Percentiles rank a stretch among this genome's conserved stretches.
These are phyloP conservation scores for Eucalyptus microcorys DNA, from an alignment of 345 rosid genomes.

Conservation along the genomic window DNA sequence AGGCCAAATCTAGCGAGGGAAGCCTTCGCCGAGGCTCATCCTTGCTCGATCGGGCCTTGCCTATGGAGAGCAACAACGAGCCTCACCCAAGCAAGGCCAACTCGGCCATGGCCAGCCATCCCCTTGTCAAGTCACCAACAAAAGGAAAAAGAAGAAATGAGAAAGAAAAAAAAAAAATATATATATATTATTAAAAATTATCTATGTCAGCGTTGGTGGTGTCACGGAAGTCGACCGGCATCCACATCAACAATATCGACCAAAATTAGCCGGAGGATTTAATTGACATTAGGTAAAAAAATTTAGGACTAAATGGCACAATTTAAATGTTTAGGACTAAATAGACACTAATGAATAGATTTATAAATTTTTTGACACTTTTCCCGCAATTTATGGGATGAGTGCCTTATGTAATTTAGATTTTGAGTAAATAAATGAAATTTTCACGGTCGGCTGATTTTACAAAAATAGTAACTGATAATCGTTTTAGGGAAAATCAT, in stretches of 20 bases:
- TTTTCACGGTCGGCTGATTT: neutral
- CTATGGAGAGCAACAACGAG: too few relatives aligned
- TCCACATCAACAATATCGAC: neutral
- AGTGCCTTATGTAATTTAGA: neutral
- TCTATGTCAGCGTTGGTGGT: rapidly evolving
- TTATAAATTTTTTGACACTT: neutral
- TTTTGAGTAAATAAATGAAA: neutral
- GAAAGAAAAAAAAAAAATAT: too few relatives aligned
- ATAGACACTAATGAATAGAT: too few relatives aligned
- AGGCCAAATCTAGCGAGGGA: neutral
- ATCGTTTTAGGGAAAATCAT: neutral
- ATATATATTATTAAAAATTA: too few relatives aligned
- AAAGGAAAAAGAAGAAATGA: neutral
- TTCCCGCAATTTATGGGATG: neutral
- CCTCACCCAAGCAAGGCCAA: neutral
- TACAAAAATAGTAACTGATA: neutral
- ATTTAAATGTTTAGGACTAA: too few relatives aligned
- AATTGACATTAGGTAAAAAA: too few relatives aligned
- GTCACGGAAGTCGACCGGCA: rapidly evolving
- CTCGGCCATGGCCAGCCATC: neutral
- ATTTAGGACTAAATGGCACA: neutral
- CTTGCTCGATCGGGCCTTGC: too few relatives aligned
- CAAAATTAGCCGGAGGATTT: too few relatives aligned
- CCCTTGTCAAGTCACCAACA: neutral
- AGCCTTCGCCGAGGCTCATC: neutral